A percentile compares a stretch with the other conserved stretches of the same genome.
Evolutionary conservation across 2,329 filamentous ascomycete genomes (phyloP).

Genomic region (Xylariaceae sp.): DNA sequence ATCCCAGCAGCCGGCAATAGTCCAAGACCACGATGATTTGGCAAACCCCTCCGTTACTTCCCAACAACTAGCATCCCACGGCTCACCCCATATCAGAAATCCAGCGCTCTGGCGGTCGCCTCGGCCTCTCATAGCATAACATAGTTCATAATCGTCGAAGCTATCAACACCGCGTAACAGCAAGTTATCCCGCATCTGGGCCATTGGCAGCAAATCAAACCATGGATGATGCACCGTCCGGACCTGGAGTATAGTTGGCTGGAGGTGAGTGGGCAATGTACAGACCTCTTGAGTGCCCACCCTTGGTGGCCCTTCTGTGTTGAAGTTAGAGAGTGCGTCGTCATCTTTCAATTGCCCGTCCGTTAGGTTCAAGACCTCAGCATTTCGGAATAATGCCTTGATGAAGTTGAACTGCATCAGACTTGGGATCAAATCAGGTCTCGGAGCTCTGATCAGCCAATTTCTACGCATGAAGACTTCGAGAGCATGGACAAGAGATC

Average conservation of each 20-base stretch:
- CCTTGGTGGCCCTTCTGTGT: background rate
- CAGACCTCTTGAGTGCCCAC: background rate
- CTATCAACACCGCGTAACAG: slow-evolving; percentile 11
- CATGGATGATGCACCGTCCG: slow-evolving; percentile 34
- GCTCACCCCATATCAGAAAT: slow-evolving; percentile 18
- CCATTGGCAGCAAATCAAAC: slow-evolving; percentile 37
- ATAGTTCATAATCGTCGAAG: slow-evolving; percentile 23
- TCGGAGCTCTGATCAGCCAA: slow-evolving; percentile 8
- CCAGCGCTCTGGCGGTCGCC: background rate
- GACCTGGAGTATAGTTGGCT: slow-evolving; percentile 32
- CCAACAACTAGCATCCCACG: slow-evolving; percentile 15
- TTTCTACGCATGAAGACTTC: slow-evolving; percentile 5
- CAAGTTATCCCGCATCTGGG: slow-evolving; percentile 35
- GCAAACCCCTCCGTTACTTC: slow-evolving; percentile 17
- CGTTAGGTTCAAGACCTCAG: slow-evolving; percentile 8
- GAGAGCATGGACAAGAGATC: slow-evolving; percentile 7
- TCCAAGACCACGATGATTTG: slow-evolving; percentile 11
- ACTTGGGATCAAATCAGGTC: slow-evolving; percentile 15
- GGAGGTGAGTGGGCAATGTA: slow-evolving; percentile 16
- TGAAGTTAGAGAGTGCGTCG: slow-evolving; percentile 17
- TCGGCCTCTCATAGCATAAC: slow-evolving; percentile 7
- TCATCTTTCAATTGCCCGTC: slow-evolving; percentile 11
- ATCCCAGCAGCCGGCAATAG: slow-evolving; percentile 14
- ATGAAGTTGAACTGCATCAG: slow-evolving; percentile 18
- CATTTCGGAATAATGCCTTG: slow-evolving; percentile 18